Evolutionary conservation across 129 eudicot species (phyloP), one percentile per base, ranked within the genome.

Genomic region (Calendula officinalis): DNA sequence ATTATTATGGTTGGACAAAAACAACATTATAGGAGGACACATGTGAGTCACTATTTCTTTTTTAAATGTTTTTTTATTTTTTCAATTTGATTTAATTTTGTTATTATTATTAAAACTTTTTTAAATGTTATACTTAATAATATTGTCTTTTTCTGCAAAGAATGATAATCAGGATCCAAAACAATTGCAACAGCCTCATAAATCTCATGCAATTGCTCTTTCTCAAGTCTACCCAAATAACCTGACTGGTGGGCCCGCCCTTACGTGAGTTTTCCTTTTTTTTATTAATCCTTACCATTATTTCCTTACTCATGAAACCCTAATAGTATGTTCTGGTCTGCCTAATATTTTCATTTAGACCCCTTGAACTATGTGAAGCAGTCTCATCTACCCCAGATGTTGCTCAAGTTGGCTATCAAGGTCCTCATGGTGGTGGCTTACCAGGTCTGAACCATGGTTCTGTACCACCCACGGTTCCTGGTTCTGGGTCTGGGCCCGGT

Each of bases 161-260:
- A 83, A 78, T 81, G 91, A 72, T 76, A 66, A 74, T 69, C 89
- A 85, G 80, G 95, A 92, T 74, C 87, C 79, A 16, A 85, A 83
- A 60, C 98, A 74, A 62, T 41, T 83, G 36, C 89, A 80, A 73
- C 94, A 70, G 53, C 91, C 96, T 49, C 96, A 88, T 39, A 59
- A 72, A 52, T 92, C 98, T 58, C 98, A 88, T 73, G 69, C 80
- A n/a, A 48, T 65, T 72, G 91, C 98, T 41, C 98, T 91, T 71
- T 85, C 95, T 61, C 98, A 88, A 81, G 83, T 81, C 66, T 76
- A 82, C 59, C 96, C 98, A 49, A 92, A 83, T 77, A 85, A 92
- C 77, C 75, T 85, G 63, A 92, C 75, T 73, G 95, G 89, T 73
- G 96, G 89, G 44, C 82, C 81, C 60, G 57, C 79, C 51, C 83